Base-by-base conservation (phyloP, 345 rosid genomes). In the Gossypium thurberi region DNA sequence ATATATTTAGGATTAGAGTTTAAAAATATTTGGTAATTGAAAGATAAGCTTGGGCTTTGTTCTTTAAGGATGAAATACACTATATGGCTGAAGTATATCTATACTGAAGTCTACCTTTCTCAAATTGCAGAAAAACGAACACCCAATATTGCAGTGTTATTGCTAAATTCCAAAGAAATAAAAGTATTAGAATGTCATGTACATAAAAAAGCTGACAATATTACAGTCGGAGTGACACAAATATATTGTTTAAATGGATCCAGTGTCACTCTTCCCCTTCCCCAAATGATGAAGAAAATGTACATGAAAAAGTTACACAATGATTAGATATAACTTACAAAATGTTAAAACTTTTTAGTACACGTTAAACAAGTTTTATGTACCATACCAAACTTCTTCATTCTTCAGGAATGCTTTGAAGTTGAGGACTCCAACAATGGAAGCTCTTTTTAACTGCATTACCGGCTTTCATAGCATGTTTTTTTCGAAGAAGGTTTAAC, bases 381-480 rank as follows among this genome's bases (percentile, higher is more conserved):
- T 21, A 21, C 1, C 40, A 33, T n/a, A 47, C 42, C 70, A 47
- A 44, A 15, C 15, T 5, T 75, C 70, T 75, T 18, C 73, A 17
- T 76, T 83, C 81, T 51, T 83, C 86, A 4, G 88, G 86, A 10
- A 83, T 85, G 80, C 82, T 79, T 15, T 83, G 79, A 18, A 85
- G 84, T 13, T 44, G 76, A 52, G 86, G 84, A 60, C 64, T 74
- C 86, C 86, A 83, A 4, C 65, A 78, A 52, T 72, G 51, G 47
- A 10, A 58, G 23, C 62, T 70, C 61, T 72, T 79, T 68, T 70
- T 79, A 5, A 37, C 2, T 4, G 50, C 61, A n/a, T 37, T 37
- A 26, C 14, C 57, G 44, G 17, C 57, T 26, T 51, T 70, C 72
- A 28, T 11, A 48, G 26, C 10, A 6, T 78, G 63, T 73, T 74